Base-by-base conservation (phyloP, 192 early-diverging fungal species). In the Pilaira anomala region DNA sequence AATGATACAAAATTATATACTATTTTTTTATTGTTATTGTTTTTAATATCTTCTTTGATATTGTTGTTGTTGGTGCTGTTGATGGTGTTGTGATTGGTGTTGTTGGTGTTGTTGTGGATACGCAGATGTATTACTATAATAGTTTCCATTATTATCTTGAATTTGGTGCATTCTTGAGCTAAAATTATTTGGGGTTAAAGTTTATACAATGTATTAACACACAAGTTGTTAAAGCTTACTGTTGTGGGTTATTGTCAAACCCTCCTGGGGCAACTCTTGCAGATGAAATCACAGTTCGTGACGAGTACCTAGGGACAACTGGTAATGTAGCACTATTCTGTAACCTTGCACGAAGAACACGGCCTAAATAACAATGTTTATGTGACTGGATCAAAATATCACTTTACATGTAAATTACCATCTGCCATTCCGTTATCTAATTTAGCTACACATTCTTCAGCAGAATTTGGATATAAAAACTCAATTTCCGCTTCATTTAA, bases 401-500 rank as follows among this genome's bases (percentile, higher is more conserved):
- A 19, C n/a, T 55, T 19, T 30, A 36, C 8, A 29, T 14, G 2
- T 19, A 13, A 29, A 60, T 56, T 67, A 79, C 78, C 75, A 54
- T 79, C 78, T 22, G 78, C 78, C 46, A 74, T 66, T 53, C 72
- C 70, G 39, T 72, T 72, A 48, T 79, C 58, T 16, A 76, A 46
- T 42, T 76, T 70, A 12, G 73, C 57, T 22, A 79, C 59, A 25
- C 75, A 75, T 7, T 68, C 72, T 22, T 71, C 24, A 2, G 71
- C 78, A 29, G 74, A 68, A 2, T 63, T 60, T 33, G 69, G 73
- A 26, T 67, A 58, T 19, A 72, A 65, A 39, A 77, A 80, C 3
- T 76, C 70, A 26, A 80, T 70, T 48, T 80, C 75, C 7, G 78
- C 72, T 36, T 65, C 71, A 52, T 75, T 76, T 36, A 74, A 61